phyloP scores from a whole-genome alignment of 1,139 yeast genomes.

The Geotrichum klebahnii region DNA sequence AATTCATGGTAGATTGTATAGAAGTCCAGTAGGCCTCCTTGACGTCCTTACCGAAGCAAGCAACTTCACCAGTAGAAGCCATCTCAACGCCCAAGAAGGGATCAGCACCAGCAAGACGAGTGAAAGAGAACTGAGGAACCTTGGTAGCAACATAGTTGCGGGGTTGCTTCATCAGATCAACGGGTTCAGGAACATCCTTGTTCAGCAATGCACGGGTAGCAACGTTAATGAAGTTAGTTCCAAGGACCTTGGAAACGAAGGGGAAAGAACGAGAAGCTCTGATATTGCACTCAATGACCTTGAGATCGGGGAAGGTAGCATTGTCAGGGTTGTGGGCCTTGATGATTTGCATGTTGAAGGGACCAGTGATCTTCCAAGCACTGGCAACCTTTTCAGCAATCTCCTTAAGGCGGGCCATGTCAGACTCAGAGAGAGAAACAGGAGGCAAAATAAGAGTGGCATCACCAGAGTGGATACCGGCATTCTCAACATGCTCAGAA shows the following conservation, averaged over 20 bases:
- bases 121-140: slow-evolving; percentile 96
- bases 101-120: slow-evolving; percentile 97
- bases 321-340: slow-evolving; percentile 72
- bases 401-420: slow-evolving; percentile 82
- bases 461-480: slow-evolving; percentile 99
- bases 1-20: slow-evolving; percentile 96
- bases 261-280: slow-evolving; percentile 99
- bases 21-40: slow-evolving; percentile 97
- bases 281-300: slow-evolving; percentile 97
- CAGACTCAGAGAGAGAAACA: slow-evolving; percentile 76
- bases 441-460: slow-evolving; percentile 97
- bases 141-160: slow-evolving; percentile 88
- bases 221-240: slow-evolving; percentile 87
- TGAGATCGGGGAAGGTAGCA: slow-evolving; percentile 68
- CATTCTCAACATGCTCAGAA: slow-evolving; percentile 97
- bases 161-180: slow-evolving; percentile 82
- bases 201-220: slow-evolving; percentile 84
- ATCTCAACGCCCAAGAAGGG: slow-evolving; percentile 98
- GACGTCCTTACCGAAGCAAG: slow-evolving; percentile 84
- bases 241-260: slow-evolving; percentile 93
- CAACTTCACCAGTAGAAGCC: slow-evolving; percentile 98
- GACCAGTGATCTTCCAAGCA: slow-evolving; percentile 95
- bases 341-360: slow-evolving; percentile 93
- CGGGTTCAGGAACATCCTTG: slow-evolving; percentile 72
- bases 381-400: slow-evolving; percentile 91